Evolutionary conservation across 2,329 filamentous ascomycete genomes (phyloP), one percentile per base, ranked within the genome.

Genomic region (Aspergillus novofumigatus): DNA sequence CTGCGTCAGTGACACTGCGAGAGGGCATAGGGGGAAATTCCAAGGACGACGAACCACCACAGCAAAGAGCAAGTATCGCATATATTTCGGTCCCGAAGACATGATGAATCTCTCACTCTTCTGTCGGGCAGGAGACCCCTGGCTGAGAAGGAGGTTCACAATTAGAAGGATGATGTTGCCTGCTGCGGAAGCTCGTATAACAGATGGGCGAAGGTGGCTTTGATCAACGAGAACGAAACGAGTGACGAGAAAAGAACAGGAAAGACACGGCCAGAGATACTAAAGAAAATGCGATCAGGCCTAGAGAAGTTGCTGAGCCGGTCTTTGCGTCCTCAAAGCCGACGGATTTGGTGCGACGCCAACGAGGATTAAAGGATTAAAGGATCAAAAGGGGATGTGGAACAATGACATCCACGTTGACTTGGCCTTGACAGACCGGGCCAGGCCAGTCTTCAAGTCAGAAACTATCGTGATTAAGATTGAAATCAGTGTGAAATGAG

Each of bases 51-150:
- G 71, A 83, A 96, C 92, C 71, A 96, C 88, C 70, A 92, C 83
- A 58, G 91, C 90, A 70, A 96, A 86, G 71, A 94, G 82, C 73
- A 96, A 79, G 71, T 86, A 87, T 66, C 85, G 83, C 64, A 85
- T 69, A 66, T 77, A 77, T 63, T 72, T 68, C 50, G 68, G 65
- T 14, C 69, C 70, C n/a, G 68, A 66, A 48, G 72, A 67, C 73
- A 75, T 75, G 50, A 51, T 61, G 56, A 8, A 25, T 21, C 23
- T 25, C 23, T 47, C 44, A 23, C 21, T 25, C 44, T 47, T 11
- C 44, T 47, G n/a, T 26, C 9, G 6, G 25, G 44, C 8, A 23
- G 44, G 4, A 47, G 21, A 14, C 10, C 7, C 21, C 44, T 25
- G 23, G 44, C 20, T 23, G 51, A 47, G 38, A 28, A 14, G 10